A percentile compares a stretch with the other conserved stretches of the same genome.
These are phyloP conservation scores for Globisporangium emineosum DNA, from an alignment of 352 stramenopile species.

Conservation along the genomic window DNA sequence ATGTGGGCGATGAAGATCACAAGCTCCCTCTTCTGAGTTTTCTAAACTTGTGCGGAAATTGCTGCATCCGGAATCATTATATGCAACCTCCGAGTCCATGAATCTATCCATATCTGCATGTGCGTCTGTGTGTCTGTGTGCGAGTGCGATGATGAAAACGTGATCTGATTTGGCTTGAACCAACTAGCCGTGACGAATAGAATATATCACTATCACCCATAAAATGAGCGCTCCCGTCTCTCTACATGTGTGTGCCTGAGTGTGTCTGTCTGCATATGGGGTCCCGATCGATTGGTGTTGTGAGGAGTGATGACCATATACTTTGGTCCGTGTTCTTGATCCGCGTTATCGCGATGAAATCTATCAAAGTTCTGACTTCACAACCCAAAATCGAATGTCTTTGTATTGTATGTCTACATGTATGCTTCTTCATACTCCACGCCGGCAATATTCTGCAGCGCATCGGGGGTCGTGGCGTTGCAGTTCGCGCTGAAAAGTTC, in stretches of 20 bases:
- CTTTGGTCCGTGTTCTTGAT: slow-evolving; percentile 93
- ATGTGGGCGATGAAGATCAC: slow-evolving; percentile 67
- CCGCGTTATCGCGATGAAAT: slow-evolving; percentile 90
- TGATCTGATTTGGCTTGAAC: slow-evolving; percentile 86
- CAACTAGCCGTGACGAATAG: slow-evolving; percentile 89
- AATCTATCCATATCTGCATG: slow-evolving; percentile 14
- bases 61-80: slow-evolving; percentile 91
- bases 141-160: slow-evolving; percentile 83
- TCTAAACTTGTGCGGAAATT: slow-evolving; percentile 66
- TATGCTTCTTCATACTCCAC: slow-evolving; percentile 86
- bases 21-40: slow-evolving; percentile 88
- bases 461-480: slow-evolving; percentile 16
- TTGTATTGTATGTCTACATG: slow-evolving; percentile 21
- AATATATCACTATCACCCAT: slow-evolving; percentile 93
- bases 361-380: slow-evolving; percentile 84
- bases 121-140: slow-evolving; percentile 22
- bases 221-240: slow-evolving; percentile 79
- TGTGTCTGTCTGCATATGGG: slow-evolving; percentile 20
- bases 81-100: slow-evolving; percentile 81
- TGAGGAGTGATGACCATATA: slow-evolving; percentile 82
- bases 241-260: slow-evolving; percentile 16
- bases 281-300: neutral
- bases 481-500: slow-evolving; percentile 83
- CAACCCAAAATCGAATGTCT: slow-evolving; percentile 5
- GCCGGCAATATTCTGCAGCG: slow-evolving; percentile 79